These are phyloP conservation scores for Nicotiana tomentosiformis DNA, from an alignment of 257 asterid genomes.

Conservation along the genomic window DNA sequence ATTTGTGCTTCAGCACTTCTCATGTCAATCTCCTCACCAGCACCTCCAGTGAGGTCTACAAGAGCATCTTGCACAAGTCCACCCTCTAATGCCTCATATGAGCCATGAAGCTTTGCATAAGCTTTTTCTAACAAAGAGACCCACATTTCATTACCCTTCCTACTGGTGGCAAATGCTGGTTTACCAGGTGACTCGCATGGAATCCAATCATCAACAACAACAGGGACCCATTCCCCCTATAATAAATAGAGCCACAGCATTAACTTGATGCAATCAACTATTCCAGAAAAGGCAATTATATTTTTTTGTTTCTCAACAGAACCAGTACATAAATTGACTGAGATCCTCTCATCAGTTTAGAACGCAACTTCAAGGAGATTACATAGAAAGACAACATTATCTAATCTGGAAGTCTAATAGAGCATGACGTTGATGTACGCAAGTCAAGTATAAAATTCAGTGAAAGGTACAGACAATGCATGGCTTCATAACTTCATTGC, in stretches of 20 bases:
- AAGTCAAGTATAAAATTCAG: not conserved
- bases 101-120: conserved; percentile 98
- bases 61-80: conserved; percentile 99
- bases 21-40: conserved; percentile 99
- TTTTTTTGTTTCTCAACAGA: not conserved
- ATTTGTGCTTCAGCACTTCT: conserved; percentile 94
- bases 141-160: conserved; percentile 88
- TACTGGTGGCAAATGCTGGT: conserved; percentile 99
- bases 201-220: conserved; percentile 98
- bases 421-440: not conserved
- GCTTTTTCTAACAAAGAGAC: conserved; percentile 92
- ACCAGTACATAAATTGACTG: not conserved
- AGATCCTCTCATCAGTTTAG: not conserved
- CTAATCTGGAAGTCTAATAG: not conserved
- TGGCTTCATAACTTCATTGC: not conserved
- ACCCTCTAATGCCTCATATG: conserved; percentile 98
- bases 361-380: not conserved
- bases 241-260: conserved; percentile 12
- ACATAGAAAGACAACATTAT: not conserved
- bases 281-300: not conserved
- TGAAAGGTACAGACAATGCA: not conserved
- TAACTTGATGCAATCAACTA: conserved; percentile 63
- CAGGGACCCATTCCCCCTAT: conserved; percentile 99
- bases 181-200: conserved; percentile 98
- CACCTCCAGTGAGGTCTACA: conserved; percentile 98